Evolutionary conservation across 768 basidiomycete genomes (phyloP).

Genomic region (Leccinum fibrillosum): DNA sequence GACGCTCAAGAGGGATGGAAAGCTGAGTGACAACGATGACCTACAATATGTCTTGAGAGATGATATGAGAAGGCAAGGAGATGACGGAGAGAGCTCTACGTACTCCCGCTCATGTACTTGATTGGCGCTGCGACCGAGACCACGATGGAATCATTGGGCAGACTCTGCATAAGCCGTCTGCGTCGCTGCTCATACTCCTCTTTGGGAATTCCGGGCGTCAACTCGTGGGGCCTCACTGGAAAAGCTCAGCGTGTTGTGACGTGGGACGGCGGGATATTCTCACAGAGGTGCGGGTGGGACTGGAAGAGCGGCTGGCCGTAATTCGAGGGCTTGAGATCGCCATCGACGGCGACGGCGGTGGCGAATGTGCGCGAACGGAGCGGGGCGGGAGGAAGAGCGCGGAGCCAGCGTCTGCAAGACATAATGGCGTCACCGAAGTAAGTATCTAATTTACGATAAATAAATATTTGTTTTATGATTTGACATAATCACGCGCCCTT

Average conservation of each 20-base stretch:
- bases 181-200: conserved; percentile 78
- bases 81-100: conserved; percentile 30
- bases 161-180: conserved; percentile 61
- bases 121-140: conserved; percentile 75
- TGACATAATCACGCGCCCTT: conserved; percentile 20
- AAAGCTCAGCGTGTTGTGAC: conserved; percentile 4
- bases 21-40: conserved; percentile 24
- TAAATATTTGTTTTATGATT: neutral
- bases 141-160: conserved; percentile 73
- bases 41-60: conserved; percentile 68
- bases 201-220: conserved; percentile 78
- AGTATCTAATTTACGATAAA: neutral
- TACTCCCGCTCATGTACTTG: conserved; percentile 84
- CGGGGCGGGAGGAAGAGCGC: neutral
- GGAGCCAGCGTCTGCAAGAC: neutral
- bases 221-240: conserved; percentile 57
- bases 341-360: conserved; percentile 27
- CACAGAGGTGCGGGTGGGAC: conserved; percentile 82
- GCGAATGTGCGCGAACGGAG: conserved; percentile 28
- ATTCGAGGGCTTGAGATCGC: conserved; percentile 58
- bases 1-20: conserved; percentile 8
- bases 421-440: neutral
- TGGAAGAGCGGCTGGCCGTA: conserved; percentile 76
- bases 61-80: conserved; percentile 11
- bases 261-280: conserved; percentile 19